Conservation (phyloP, 1,284 basidiomycete species). For the Kalmanozyma brasiliensis region DNA sequence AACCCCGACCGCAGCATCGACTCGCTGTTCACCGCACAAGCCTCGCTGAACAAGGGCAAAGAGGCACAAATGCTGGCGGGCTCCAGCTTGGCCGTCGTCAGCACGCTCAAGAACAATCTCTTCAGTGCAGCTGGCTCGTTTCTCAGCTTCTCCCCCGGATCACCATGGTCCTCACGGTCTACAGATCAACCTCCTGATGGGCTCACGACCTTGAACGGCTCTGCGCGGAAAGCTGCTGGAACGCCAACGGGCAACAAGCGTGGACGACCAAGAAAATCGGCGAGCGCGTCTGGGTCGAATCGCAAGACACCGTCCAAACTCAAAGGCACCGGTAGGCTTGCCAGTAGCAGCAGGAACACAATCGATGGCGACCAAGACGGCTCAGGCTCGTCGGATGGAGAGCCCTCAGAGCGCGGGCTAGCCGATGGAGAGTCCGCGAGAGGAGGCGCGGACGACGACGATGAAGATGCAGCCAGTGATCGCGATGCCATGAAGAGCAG, state of each 20-base stretch:
- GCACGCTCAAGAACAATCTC: slow-evolving; percentile 35
- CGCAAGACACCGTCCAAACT: slow-evolving; percentile 8
- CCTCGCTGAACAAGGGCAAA: slow-evolving; percentile 9
- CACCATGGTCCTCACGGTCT: slow-evolving; percentile 24
- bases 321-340: slow-evolving; percentile 11
- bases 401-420: slow-evolving; percentile 12
- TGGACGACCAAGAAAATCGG: slow-evolving; percentile 26
- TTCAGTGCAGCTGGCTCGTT: slow-evolving; percentile 35
- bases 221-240: slow-evolving; percentile 14
- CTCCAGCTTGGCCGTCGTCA: slow-evolving; percentile 39
- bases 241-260: slow-evolving; percentile 19
- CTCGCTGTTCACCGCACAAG: slow-evolving; percentile 22
- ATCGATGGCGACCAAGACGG: slow-evolving; percentile 23
- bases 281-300: slow-evolving; percentile 12
- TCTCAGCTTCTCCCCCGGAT: slow-evolving; percentile 22
- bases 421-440: slow-evolving; percentile 23
- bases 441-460: slow-evolving; percentile 32
- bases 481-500: slow-evolving; percentile 30
- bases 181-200: not conserved
- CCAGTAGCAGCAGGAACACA: slow-evolving; percentile 17
- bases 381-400: slow-evolving; percentile 31
- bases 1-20: slow-evolving; percentile 41
- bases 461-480: slow-evolving; percentile 17
- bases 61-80: slow-evolving; percentile 1
- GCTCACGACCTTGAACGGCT: slow-evolving; percentile 5